phyloP scores from a whole-genome alignment of 371 early-diverging fungal genomes.

The Circinella minor region DNA sequence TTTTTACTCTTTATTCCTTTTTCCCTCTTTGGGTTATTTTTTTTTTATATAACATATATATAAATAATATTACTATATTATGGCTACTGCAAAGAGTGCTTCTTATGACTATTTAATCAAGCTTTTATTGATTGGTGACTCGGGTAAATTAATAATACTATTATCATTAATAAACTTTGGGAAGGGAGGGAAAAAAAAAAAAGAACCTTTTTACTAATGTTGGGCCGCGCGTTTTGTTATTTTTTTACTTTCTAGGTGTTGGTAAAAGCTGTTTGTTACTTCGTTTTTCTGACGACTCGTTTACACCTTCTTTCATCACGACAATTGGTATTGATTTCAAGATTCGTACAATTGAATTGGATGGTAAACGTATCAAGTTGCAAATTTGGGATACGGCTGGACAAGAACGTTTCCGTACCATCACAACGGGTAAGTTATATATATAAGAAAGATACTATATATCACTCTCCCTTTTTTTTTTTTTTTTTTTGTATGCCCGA shows the following conservation, averaged over 20 bases:
- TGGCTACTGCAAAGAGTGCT: conserved; percentile 85
- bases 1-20: neutral
- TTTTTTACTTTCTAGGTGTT: conserved; percentile 66
- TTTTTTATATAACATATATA: neutral
- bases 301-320: conserved; percentile 97
- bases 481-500: neutral
- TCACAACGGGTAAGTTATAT: conserved; percentile 81
- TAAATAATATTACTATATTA: conserved; percentile 23
- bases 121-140: conserved; percentile 99
- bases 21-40: neutral
- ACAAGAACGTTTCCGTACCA: conserved; percentile 99
- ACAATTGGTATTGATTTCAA: conserved; percentile 99
- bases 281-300: conserved; percentile 98
- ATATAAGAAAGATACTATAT: no score
- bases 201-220: neutral
- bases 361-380: conserved; percentile 98
- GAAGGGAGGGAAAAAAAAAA: conserved; percentile 1
- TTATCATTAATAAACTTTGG: neutral
- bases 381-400: conserved; percentile 99
- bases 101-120: conserved; percentile 99
- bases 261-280: conserved; percentile 98
- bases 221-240: no score
- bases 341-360: conserved; percentile 98
- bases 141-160: conserved; percentile 67
- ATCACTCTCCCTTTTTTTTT: neutral